A percentile compares a stretch with the other conserved stretches of the same genome.
Evolutionary conservation across 2,329 filamentous ascomycete genomes (phyloP).

Genomic region (Ceratocystis diversiconidia): DNA sequence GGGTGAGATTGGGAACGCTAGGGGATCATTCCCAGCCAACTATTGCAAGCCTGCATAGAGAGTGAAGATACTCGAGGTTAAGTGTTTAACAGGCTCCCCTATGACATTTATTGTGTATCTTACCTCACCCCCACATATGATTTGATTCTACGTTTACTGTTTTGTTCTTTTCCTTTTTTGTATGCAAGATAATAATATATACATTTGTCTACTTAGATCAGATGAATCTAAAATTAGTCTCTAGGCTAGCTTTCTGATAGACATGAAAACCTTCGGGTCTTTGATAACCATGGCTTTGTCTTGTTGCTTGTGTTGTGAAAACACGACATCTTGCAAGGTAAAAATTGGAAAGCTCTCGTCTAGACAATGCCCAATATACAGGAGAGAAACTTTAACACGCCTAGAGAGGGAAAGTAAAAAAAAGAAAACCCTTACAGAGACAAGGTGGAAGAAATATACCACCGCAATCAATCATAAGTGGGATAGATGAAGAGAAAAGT

Average conservation of each 20-base stretch:
- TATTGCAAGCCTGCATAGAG: conserved; percentile 45
- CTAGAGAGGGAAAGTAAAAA: too few species aligned
- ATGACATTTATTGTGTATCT: too few species aligned
- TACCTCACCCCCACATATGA: background rate
- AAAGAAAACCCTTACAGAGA: background rate
- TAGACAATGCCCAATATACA: too few species aligned
- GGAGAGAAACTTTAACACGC: too few species aligned
- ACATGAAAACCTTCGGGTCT: background rate
- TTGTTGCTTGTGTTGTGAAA: too few species aligned
- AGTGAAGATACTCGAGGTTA: background rate
- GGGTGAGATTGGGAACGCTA: conserved; percentile 54
- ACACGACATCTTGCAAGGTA: too few species aligned
- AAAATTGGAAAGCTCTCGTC: too few species aligned
- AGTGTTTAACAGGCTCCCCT: background rate
- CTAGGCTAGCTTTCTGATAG: background rate
- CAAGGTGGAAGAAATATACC: background rate
- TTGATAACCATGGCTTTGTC: too few species aligned
- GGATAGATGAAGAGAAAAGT: background rate
- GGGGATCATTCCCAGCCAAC: conserved; percentile 69
- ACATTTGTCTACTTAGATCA: background rate
- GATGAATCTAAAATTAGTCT: too few species aligned
- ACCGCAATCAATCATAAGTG: background rate
- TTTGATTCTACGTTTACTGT: background rate
- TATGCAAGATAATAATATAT: background rate
- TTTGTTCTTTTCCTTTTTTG: background rate